Evolutionary conservation across 1,284 basidiomycete genomes (phyloP), one percentile per base, ranked within the genome.

Genomic region (Leucocoprinus gongylophorus): DNA sequence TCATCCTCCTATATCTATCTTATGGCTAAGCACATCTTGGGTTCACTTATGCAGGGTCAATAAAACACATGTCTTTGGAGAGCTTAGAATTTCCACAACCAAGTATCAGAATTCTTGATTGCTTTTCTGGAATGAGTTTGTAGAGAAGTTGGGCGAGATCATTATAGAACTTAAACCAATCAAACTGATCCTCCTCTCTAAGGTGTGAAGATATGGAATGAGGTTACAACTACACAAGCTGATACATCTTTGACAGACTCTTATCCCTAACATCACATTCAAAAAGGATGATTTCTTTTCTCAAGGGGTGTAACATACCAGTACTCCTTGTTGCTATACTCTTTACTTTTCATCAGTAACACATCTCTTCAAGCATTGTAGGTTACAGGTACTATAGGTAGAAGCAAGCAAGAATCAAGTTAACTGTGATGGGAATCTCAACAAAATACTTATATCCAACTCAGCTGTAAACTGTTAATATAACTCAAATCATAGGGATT

Each of bases 61-160:
- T 2, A 38, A 8, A 20, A 56, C 52, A n/a, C 57, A 85, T 87
- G 57, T 88, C 81, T 67, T 87, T 80, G 9, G 87, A 88, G 38
- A 94, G 69, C 49, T 70, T 85, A 3, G 90, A 91, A 67, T 95
- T 95, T 5, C 93, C 93, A 62, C 93, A 95, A 44, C 93, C 93
- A 7, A 97, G 79, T 80, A 95, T 91, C 54, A 95, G 67, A 57
- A 95, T 88, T 28, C 78, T 71, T 1, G 84, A 75, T 3, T 67
- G 65, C 62, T 80, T 88, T 54, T 82, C 67, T 0, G 85, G 86
- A 20, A 93, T 77, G 39, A 85, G 67, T 41, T 75, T 74, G 35
- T 74, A 71, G 21, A 91, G 65, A 23, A 85, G 67, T 50, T 75
- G 64, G 12, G 80, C 74, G 15, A 91, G 71, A 51, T 91, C 86